Conservation (phyloP, 768 basidiomycete genomes). For the Gymnopilus dilepis region DNA sequence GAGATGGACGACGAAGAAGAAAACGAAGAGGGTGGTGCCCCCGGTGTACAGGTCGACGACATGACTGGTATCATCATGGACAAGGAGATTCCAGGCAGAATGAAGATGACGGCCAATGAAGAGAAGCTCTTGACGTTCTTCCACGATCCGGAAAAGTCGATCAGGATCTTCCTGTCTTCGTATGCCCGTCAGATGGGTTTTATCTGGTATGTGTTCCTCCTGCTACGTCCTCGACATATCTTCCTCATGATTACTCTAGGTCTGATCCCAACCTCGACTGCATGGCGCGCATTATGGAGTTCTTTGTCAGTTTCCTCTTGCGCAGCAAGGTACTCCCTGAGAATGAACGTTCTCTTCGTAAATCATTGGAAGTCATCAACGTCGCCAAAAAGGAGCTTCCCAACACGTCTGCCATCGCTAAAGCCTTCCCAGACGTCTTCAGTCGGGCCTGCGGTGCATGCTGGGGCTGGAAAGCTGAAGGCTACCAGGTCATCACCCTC, state of each 20-base stretch:
- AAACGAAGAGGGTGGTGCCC: background rate
- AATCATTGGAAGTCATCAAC: conserved; percentile 48
- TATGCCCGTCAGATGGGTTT: conserved; percentile 71
- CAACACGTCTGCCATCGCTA: conserved; percentile 49
- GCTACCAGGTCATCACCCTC: conserved; percentile 36
- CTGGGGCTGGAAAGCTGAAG: conserved; percentile 54
- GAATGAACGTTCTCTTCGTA: conserved; percentile 51
- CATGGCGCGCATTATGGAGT: conserved; percentile 48
- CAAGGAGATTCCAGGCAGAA: conserved; percentile 12
- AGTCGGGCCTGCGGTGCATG: conserved; percentile 51
- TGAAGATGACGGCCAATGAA: conserved; percentile 42
- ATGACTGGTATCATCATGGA: conserved; percentile 14
- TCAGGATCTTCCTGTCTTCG: conserved; percentile 74
- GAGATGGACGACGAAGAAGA: conserved; percentile 14
- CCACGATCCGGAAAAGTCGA: conserved; percentile 58
- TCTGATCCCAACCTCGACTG: conserved; percentile 45
- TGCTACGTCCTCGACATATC: background rate
- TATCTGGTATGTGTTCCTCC: conserved; percentile 56
- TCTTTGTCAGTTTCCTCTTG: conserved; percentile 51
- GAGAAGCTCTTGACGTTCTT: conserved; percentile 61
- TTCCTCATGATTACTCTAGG: conserved; percentile 32
- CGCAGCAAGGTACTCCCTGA: conserved; percentile 47
- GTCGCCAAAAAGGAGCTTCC: conserved; percentile 56
- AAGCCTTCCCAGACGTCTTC: conserved; percentile 54
- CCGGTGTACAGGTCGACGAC: background rate